These are phyloP conservation scores for Chiua sp. DNA, from an alignment of 1,284 basidiomycete genomes.

Conservation along the genomic window DNA sequence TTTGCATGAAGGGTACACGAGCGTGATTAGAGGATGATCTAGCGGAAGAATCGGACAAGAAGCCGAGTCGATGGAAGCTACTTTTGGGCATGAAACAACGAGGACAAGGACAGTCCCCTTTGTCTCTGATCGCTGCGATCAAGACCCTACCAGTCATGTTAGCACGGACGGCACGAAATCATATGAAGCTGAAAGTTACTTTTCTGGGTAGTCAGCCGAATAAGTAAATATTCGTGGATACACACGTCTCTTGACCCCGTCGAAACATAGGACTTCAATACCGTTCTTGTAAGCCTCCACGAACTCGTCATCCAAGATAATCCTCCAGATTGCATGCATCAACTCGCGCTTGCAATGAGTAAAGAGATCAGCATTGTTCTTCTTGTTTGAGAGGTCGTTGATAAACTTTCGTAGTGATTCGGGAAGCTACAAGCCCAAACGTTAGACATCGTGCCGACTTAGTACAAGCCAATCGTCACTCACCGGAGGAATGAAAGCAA, in stretches of 20 bases:
- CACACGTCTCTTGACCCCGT: slow-evolving; percentile 30
- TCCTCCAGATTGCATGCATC: slow-evolving; percentile 38
- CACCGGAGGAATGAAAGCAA: slow-evolving; percentile 41
- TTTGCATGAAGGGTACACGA: no score
- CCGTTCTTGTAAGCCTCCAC: slow-evolving; percentile 38
- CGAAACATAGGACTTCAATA: slow-evolving; percentile 33
- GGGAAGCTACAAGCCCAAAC: slow-evolving; percentile 33
- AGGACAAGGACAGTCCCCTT: background rate
- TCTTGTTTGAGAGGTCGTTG: slow-evolving; percentile 30
- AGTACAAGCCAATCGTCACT: no score
- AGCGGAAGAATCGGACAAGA: background rate
- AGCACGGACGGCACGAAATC: no score
- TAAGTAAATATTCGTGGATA: slow-evolving; percentile 41
- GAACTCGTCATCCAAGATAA: slow-evolving; percentile 37
- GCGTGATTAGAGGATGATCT: no score
- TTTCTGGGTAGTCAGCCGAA: slow-evolving; percentile 43
- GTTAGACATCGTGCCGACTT: slow-evolving; percentile 27
- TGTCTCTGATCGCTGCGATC: slow-evolving; percentile 18
- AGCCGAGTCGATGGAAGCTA: background rate
- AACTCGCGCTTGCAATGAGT: slow-evolving; percentile 38
- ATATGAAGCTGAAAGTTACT: slow-evolving; percentile 20
- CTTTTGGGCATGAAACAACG: background rate
- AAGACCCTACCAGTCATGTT: slow-evolving; percentile 25
- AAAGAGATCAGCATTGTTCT: slow-evolving; percentile 23
- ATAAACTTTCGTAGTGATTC: slow-evolving; percentile 32